Base-by-base conservation (phyloP, 1,284 basidiomycete species). In the Fistulina hepatica region DNA sequence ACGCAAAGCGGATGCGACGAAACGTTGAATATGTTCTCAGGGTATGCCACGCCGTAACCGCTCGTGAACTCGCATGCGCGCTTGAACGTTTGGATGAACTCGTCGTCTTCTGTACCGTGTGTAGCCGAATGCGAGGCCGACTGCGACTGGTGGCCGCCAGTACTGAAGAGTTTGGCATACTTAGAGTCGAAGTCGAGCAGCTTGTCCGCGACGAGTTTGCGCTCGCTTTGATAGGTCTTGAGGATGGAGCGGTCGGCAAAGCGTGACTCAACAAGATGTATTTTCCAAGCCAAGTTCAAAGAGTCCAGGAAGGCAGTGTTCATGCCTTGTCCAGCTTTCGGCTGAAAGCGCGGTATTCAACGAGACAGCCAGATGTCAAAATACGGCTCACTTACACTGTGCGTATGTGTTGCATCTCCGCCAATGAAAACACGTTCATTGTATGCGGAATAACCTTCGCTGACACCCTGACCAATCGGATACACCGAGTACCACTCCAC, bases 401-500 rank as follows among this genome's bases (percentile, higher is more conserved):
- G 86, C 0, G 86, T 90, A 51, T 90, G 86, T 49, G 77, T 85
- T 2, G 79, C 80, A 57, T 85, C 81, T 2, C 84, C 83, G 1
- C 77, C 81, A 44, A 89, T 88, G 55, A 89, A 89, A 3, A 86
- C 67, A 1, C 85, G 71, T 12, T 86, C 73, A 17, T 73, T 56
- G 3, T 71, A 60, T 13, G 28, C 15, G 4, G 78, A 76, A 55
- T 73, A 89, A 10, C 61, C 60, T 4, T 77, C 71, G 3, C 82
- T 81, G 3, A 89, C 79, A 7, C 84, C 72, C 52, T 89, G 85
- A 2, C 83, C 82, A 38, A 74, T 78, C 45, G 70, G 69, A 48
- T 86, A 88, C 19, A 82, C 64, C 1, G 81, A 85, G 77, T 78
- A 90, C 86, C 86, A 91, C 27, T 84, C 73, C 17, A 82, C 64